These are phyloP conservation scores for Phytophthora fragariaefolia DNA, from an alignment of 352 stramenopile species.

Conservation along the genomic window DNA sequence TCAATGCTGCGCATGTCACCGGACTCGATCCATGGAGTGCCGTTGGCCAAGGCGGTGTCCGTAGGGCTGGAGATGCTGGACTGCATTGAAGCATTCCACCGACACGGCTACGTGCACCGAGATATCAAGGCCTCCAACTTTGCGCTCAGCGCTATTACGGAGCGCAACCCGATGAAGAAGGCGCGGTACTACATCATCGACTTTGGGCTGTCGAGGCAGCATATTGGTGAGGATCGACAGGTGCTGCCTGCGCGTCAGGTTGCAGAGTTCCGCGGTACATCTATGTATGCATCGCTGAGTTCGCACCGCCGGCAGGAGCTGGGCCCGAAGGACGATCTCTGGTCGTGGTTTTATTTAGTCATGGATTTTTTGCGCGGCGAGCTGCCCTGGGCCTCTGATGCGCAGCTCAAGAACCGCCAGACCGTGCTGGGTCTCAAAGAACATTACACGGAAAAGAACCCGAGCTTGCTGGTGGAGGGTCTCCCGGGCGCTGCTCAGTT, in stretches of 20 bases:
- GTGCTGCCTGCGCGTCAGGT: slow-evolving; percentile 63
- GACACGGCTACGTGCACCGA: slow-evolving; percentile 86
- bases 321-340: slow-evolving; percentile 87
- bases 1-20: slow-evolving; percentile 85
- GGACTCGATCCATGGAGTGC: slow-evolving; percentile 82
- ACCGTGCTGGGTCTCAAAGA: slow-evolving; percentile 85
- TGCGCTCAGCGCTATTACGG: slow-evolving; percentile 54
- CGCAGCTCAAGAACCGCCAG: slow-evolving; percentile 85
- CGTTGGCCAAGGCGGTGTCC: slow-evolving; percentile 68
- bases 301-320: slow-evolving; percentile 83
- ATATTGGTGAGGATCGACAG: slow-evolving; percentile 66
- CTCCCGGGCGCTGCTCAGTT: slow-evolving; percentile 72
- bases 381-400: slow-evolving; percentile 81
- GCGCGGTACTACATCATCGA: slow-evolving; percentile 83
- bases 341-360: slow-evolving; percentile 91
- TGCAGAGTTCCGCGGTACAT: slow-evolving; percentile 89
- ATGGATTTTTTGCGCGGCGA: slow-evolving; percentile 90
- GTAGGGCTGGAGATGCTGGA: slow-evolving; percentile 89
- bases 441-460: slow-evolving; percentile 82
- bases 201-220: slow-evolving; percentile 85
- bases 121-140: slow-evolving; percentile 93
- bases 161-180: slow-evolving; percentile 54
- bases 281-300: slow-evolving; percentile 90
- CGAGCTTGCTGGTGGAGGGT: slow-evolving; percentile 73
- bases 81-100: slow-evolving; percentile 88